phyloP scores from a whole-genome alignment of 768 basidiomycete genomes.

The Daedaleopsis nitida region DNA sequence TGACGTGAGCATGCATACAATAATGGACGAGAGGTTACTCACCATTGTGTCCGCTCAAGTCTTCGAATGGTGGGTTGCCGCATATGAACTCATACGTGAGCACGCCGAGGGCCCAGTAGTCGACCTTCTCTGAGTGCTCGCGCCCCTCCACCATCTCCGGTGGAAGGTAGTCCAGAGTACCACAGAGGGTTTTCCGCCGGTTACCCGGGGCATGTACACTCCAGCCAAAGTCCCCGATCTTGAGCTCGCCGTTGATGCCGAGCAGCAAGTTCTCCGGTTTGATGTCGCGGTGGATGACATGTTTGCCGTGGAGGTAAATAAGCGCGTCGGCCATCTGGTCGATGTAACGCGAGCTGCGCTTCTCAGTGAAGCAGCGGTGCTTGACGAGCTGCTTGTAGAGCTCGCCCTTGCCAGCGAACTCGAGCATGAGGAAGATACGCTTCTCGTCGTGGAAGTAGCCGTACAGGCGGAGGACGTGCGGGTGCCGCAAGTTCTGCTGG shows the following conservation, averaged over 20 bases:
- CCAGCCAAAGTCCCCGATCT: conserved; percentile 99
- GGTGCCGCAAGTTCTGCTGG: conserved; percentile 93
- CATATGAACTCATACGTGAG: conserved; percentile 93
- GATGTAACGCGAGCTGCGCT: conserved; percentile 85
- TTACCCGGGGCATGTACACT: conserved; percentile 95
- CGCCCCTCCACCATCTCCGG: conserved; percentile 98
- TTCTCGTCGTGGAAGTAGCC: conserved; percentile 99
- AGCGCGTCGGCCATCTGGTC: conserved; percentile 98
- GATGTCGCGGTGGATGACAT: conserved; percentile 98
- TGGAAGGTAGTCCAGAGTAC: conserved; percentile 94
- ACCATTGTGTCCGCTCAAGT: conserved; percentile 77
- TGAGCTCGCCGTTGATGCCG: conserved; percentile 94
- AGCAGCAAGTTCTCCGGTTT: conserved; percentile 97
- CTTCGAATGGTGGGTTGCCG: conserved; percentile 87
- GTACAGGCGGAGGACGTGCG: conserved; percentile 90
- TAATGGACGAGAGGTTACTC: conserved; percentile 28
- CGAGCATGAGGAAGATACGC: conserved; percentile 96
- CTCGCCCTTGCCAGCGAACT: conserved; percentile 96
- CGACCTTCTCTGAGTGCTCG: conserved; percentile 89
- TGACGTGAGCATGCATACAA: conserved; percentile 16
- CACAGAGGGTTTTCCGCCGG: conserved; percentile 87
- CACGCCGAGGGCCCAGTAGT: conserved; percentile 97
- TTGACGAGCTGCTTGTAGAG: conserved; percentile 94
- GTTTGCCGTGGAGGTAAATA: conserved; percentile 88
- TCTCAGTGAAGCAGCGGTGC: conserved; percentile 84